phyloP scores from a whole-genome alignment of 257 asterid genomes.

The Primulina huaijiensis region DNA sequence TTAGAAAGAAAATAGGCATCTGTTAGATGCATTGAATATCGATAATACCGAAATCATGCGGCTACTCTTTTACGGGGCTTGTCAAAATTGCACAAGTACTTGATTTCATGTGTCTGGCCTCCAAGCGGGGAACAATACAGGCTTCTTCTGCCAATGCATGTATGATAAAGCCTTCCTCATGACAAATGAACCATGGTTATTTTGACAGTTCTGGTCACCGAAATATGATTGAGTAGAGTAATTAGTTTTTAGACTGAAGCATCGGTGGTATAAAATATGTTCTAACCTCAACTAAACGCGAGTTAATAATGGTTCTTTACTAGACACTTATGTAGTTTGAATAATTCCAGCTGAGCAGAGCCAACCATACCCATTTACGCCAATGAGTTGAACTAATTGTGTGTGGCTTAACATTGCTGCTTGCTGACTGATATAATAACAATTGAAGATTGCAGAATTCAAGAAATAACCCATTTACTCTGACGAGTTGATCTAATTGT shows the following conservation, averaged over 20 bases:
- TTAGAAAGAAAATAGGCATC: background rate
- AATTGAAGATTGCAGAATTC: slow-evolving; percentile 78
- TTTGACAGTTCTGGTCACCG: background rate
- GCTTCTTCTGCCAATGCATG: background rate
- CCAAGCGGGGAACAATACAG: background rate
- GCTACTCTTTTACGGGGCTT: background rate
- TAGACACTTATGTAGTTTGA: background rate
- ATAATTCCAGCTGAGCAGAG: background rate
- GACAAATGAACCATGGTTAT: no score
- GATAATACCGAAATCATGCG: background rate
- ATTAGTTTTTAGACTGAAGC: background rate
- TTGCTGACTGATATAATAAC: background rate
- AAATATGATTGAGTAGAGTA: background rate
- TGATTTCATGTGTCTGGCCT: no score
- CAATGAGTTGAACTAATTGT: no score
- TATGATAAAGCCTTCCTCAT: no score
- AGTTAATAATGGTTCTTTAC: background rate
- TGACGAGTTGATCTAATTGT: background rate
- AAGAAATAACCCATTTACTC: slow-evolving; percentile 44
- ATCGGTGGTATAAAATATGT: background rate
- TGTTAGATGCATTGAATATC: background rate
- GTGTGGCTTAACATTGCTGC: no score
- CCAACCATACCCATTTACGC: no score
- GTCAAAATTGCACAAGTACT: background rate
- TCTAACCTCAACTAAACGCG: background rate